Conservation (phyloP, 176 grass and related monocot species). For the Triticum monococcum region DNA sequence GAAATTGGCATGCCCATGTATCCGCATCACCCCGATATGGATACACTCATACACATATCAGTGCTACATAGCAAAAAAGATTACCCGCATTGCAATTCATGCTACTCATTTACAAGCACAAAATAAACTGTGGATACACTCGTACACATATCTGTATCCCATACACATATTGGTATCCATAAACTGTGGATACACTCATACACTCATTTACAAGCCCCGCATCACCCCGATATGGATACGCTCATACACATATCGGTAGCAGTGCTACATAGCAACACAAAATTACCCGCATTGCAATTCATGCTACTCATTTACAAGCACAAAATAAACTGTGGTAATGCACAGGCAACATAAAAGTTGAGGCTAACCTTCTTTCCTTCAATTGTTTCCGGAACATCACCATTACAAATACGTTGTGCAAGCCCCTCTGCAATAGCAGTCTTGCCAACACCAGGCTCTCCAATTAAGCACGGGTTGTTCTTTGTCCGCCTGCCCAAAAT, state of each 20-base stretch:
- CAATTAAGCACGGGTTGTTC: constrained; percentile 96
- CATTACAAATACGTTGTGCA: constrained; percentile 87
- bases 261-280: background rate
- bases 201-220: too few relatives aligned
- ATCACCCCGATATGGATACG: too few relatives aligned
- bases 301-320: constrained; percentile 13
- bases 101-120: constrained; percentile 18
- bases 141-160: too few relatives aligned
- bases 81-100: background rate
- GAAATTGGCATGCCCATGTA: background rate
- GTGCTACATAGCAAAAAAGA: background rate
- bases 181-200: too few relatives aligned
- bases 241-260: background rate
- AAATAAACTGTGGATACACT: background rate
- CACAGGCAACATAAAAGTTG: background rate
- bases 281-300: background rate
- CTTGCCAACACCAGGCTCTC: constrained; percentile 97
- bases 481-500: constrained; percentile 94
- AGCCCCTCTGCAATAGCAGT: constrained; percentile 94
- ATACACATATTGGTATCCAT: too few relatives aligned
- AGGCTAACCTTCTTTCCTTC: constrained; percentile 94
- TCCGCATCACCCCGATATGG: background rate
- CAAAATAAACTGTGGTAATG: background rate
- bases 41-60: background rate
- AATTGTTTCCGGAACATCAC: constrained; percentile 97